phyloP scores from a whole-genome alignment of 2,329 filamentous ascomycete species.

The Venturia carpophila region DNA sequence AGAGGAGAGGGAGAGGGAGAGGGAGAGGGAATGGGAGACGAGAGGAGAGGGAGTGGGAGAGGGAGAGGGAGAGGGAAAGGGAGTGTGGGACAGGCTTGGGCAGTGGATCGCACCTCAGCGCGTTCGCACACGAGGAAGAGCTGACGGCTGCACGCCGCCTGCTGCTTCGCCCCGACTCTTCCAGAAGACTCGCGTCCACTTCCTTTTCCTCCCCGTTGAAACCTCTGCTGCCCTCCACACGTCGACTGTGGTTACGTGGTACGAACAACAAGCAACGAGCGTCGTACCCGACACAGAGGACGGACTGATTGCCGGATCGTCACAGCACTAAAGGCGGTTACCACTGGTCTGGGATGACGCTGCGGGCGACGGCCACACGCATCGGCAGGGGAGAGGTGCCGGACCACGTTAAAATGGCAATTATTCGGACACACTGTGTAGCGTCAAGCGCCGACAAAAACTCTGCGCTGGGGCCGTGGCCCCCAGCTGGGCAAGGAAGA shows the following conservation, averaged over 20 bases:
- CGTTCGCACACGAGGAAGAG: no score
- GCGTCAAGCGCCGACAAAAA: background rate
- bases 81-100: no score
- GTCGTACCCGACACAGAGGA: background rate
- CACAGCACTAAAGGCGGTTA: background rate
- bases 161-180: background rate
- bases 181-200: background rate
- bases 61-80: no score
- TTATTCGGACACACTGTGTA: no score
- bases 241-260: no score
- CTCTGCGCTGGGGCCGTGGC: background rate
- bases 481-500: background rate
- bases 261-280: no score
- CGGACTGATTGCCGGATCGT: slow-evolving; percentile 3
- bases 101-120: no score
- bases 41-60: background rate
- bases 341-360: background rate
- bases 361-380: background rate
- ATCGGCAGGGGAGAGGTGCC: background rate
- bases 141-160: no score
- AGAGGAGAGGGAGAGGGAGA: no score
- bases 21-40: no score
- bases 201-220: slow-evolving; percentile 5
- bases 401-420: no score
- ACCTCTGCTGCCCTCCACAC: background rate